Percentiles rank a stretch among this genome's conserved stretches.
Conservation (phyloP, 257 asterid genomes). For the Rehmannia glutinosa region DNA sequence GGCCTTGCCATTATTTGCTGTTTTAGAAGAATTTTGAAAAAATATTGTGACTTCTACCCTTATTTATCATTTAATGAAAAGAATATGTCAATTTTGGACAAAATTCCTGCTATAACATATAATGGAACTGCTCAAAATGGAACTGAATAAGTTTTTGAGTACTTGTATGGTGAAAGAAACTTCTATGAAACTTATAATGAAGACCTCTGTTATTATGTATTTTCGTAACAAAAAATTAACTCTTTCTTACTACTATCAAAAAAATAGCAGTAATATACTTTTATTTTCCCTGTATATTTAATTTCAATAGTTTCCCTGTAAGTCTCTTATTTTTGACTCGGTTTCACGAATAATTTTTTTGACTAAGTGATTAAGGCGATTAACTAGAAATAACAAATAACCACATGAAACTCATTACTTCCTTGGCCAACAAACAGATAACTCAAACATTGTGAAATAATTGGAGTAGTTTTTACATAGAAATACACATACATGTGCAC, state of each 20-base stretch:
- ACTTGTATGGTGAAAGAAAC: background rate
- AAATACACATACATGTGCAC: background rate
- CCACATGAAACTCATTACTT: background rate
- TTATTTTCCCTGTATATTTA: background rate
- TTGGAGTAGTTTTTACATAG: background rate
- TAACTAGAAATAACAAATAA: background rate
- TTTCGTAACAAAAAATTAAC: too few species aligned
- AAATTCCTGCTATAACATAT: background rate
- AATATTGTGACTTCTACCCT: background rate
- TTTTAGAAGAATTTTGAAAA: background rate
- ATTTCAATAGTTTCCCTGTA: too few species aligned
- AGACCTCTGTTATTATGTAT: too few species aligned
- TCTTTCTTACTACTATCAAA: too few species aligned
- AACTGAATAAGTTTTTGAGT: background rate
- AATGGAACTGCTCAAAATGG: background rate
- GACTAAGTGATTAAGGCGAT: background rate
- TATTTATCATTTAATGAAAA: background rate
- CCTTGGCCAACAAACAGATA: background rate
- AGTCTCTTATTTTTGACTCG: background rate
- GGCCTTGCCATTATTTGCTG: background rate
- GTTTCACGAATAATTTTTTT: background rate
- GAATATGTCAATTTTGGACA: background rate
- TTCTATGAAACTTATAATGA: too few species aligned
- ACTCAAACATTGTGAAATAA: background rate
- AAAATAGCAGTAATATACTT: too few species aligned